A percentile compares a stretch with the other conserved stretches of the same genome.
These are phyloP conservation scores for Novymonas esmeraldas DNA, from an alignment of 208 protist genomes.

Conservation along the genomic window DNA sequence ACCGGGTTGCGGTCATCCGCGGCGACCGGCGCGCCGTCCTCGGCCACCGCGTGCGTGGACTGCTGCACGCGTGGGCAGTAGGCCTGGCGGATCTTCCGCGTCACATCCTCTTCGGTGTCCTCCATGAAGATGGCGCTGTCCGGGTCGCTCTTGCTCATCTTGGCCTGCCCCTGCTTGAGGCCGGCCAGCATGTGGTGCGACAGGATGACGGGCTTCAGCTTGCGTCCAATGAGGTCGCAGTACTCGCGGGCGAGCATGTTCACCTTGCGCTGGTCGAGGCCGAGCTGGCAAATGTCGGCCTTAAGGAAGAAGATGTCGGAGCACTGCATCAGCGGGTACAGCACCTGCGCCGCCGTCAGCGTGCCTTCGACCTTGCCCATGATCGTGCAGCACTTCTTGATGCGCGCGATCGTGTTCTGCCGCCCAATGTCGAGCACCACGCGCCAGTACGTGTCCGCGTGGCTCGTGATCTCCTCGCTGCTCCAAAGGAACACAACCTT, in stretches of 20 bases:
- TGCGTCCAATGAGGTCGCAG: constrained; percentile 90
- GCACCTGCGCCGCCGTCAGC: constrained; percentile 97
- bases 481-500: constrained; percentile 98
- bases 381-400: constrained; percentile 99
- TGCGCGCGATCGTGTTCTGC: constrained; percentile 94
- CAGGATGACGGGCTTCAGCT: constrained; percentile 97
- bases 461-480: constrained; percentile 96
- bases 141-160: constrained; percentile 99
- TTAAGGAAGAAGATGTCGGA: constrained; percentile 99
- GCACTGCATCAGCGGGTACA: constrained; percentile 99
- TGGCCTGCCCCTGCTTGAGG: constrained; percentile 95
- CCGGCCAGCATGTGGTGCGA: constrained; percentile 99
- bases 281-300: constrained; percentile 99
- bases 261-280: constrained; percentile 99
- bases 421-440: constrained; percentile 97
- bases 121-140: constrained; percentile 99
- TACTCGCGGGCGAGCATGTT: constrained; percentile 99
- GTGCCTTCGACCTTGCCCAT: constrained; percentile 98
- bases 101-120: constrained; percentile 95
- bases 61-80: constrained; percentile 93
- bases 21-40: constrained; percentile 73
- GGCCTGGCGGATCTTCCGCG: constrained; percentile 94
- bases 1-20: constrained; percentile 94
- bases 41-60: constrained; percentile 42
- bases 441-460: constrained; percentile 96